These are phyloP conservation scores for Chlamydomonas reinhardtii DNA, from an alignment of 163 green algal genomes.

Conservation along the genomic window DNA sequence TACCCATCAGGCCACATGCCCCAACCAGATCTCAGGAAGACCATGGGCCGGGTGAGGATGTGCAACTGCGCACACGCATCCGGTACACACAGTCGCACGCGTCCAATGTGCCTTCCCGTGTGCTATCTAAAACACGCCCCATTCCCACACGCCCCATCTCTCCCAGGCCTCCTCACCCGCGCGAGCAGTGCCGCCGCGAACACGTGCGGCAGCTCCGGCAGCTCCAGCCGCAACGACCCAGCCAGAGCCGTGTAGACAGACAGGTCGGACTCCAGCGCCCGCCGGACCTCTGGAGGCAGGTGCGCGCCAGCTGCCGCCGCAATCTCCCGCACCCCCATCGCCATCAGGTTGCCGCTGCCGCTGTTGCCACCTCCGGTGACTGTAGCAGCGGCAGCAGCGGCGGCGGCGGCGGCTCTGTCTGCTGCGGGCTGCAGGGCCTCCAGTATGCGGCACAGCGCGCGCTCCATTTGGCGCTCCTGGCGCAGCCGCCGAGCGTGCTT, in stretches of 20 bases:
- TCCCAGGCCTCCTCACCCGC: background rate
- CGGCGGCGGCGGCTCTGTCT: conserved; percentile 16
- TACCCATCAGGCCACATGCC: too few species aligned
- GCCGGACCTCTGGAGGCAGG: conserved; percentile 27
- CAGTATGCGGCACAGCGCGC: conserved; percentile 43
- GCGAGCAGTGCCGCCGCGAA: conserved; percentile 14
- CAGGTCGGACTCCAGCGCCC: conserved; percentile 49
- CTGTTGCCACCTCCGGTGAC: background rate
- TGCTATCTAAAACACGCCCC: too few species aligned
- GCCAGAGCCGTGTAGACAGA: background rate
- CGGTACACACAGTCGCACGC: too few species aligned
- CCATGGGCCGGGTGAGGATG: too few species aligned
- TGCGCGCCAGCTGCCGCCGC: background rate
- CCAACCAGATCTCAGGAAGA: too few species aligned
- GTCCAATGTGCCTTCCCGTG: too few species aligned
- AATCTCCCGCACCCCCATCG: conserved; percentile 35
- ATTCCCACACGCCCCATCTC: background rate
- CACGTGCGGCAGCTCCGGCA: conserved; percentile 13
- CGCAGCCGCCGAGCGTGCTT: conserved; percentile 35
- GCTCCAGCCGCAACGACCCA: conserved; percentile 1
- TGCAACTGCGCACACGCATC: too few species aligned
- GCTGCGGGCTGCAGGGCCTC: conserved; percentile 53
- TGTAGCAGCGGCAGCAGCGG: conserved; percentile 1
- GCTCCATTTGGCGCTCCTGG: conserved; percentile 46
- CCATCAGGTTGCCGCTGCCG: conserved; percentile 21